A percentile compares a stretch with the other conserved stretches of the same genome.
These are phyloP conservation scores for Ormosia semicastrata DNA, from an alignment of 306 rosid species.

Conservation along the genomic window DNA sequence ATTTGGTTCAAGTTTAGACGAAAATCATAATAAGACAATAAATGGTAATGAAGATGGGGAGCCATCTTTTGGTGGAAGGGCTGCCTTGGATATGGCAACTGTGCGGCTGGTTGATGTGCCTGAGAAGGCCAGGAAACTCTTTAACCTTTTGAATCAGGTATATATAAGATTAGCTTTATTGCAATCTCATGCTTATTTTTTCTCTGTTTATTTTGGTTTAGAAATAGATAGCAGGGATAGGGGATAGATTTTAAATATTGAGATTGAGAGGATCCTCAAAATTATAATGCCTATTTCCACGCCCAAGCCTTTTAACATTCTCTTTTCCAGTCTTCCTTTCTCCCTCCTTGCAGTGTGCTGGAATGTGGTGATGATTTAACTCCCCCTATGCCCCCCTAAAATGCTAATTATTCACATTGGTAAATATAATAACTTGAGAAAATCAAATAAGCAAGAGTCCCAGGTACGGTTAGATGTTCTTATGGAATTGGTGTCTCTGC, in stretches of 20 bases:
- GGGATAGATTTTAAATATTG: constrained; percentile 8
- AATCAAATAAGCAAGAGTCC: neutral
- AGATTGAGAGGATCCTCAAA: neutral
- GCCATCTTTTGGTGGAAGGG: constrained; percentile 75
- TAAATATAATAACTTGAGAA: constrained; percentile 9
- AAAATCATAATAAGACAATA: constrained; percentile 53
- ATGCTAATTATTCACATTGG: constrained; percentile 1
- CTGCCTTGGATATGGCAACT: constrained; percentile 92
- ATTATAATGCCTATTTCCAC: neutral
- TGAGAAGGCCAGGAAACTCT: constrained; percentile 86
- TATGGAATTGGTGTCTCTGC: constrained; percentile 6
- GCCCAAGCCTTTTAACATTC: neutral
- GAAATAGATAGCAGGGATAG: constrained; percentile 17
- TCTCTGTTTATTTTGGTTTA: neutral
- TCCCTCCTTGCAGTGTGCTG: neutral
- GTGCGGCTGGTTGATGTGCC: constrained; percentile 85
- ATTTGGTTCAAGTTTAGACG: constrained; percentile 87
- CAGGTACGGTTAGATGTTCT: constrained; percentile 2
- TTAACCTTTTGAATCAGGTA: constrained; percentile 91
- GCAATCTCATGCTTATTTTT: neutral
- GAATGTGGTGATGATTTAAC: neutral
- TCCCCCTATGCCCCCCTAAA: neutral
- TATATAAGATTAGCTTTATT: neutral
- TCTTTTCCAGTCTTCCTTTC: neutral
- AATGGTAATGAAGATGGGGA: constrained; percentile 53